Evolutionary conservation across 768 basidiomycete genomes (phyloP).

Genomic region (Mycena galopus): DNA sequence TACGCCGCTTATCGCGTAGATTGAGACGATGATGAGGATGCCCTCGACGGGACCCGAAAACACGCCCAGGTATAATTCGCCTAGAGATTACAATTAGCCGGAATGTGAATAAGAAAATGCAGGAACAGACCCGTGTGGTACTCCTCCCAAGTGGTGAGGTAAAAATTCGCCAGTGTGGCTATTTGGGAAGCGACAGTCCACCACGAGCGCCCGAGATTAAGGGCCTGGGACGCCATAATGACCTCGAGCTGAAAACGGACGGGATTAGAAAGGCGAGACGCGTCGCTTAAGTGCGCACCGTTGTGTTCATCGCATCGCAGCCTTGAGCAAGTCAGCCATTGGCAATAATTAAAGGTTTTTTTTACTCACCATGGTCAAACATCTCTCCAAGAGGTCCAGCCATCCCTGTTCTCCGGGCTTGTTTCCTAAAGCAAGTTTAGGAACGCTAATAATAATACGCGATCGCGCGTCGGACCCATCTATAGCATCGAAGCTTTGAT

Average conservation of each 20-base stretch:
- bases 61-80: constrained; percentile 89
- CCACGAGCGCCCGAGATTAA: constrained; percentile 95
- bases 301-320: constrained; percentile 95
- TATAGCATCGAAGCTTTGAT: constrained; percentile 91
- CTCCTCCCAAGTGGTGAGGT: constrained; percentile 87
- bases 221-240: constrained; percentile 83
- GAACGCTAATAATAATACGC: constrained; percentile 13
- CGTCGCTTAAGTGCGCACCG: constrained; percentile 59
- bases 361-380: constrained; percentile 91
- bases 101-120: no score
- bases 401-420: constrained; percentile 96
- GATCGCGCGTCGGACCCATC: constrained; percentile 73
- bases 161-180: constrained; percentile 82
- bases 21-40: constrained; percentile 84
- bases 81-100: no score
- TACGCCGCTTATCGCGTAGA: constrained; percentile 85
- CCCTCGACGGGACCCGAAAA: constrained; percentile 98
- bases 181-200: constrained; percentile 94
- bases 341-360: neutral
- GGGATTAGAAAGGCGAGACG: neutral
- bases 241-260: constrained; percentile 79
- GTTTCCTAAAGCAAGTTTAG: constrained; percentile 70
- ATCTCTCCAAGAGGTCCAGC: constrained; percentile 97
- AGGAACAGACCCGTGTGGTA: constrained; percentile 81
- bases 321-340: constrained; percentile 55